phyloP scores from a whole-genome alignment of 192 early-diverging fungal species.

The Coemansia sp. region DNA sequence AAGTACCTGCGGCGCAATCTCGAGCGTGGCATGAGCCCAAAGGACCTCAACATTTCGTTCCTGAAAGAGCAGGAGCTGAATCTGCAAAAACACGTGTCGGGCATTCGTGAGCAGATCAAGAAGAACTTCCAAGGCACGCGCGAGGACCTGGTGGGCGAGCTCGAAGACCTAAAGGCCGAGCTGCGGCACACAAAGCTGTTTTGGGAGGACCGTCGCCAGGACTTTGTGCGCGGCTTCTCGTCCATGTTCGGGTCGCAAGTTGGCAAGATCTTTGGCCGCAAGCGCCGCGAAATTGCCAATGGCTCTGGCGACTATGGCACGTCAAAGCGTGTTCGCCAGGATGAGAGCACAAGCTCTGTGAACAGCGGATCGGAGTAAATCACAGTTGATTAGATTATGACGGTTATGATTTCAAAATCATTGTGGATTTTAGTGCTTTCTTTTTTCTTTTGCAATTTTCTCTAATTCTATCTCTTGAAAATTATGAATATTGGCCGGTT shows the following conservation, averaged over 20 bases:
- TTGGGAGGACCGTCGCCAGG: constrained; percentile 76
- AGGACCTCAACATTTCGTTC: constrained; percentile 79
- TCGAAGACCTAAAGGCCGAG: constrained; percentile 65
- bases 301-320: constrained; percentile 2
- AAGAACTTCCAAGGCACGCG: constrained; percentile 67
- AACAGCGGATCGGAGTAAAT: background rate
- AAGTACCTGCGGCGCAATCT: constrained; percentile 79
- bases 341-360: background rate
- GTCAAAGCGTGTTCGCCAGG: constrained; percentile 33
- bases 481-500: background rate
- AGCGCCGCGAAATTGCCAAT: constrained; percentile 20
- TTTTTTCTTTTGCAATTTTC: background rate
- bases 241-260: constrained; percentile 63
- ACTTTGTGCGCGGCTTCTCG: constrained; percentile 69
- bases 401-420: background rate
- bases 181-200: constrained; percentile 62
- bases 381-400: background rate
- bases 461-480: background rate
- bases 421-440: background rate
- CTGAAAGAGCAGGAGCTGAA: constrained; percentile 78
- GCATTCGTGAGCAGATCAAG: constrained; percentile 67
- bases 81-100: constrained; percentile 71
- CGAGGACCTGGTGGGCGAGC: constrained; percentile 62
- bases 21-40: constrained; percentile 78
- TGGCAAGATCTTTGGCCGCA: constrained; percentile 48